phyloP scores from a whole-genome alignment of 495 filamentous ascomycete species.

The Penicillium bovifimosum region DNA sequence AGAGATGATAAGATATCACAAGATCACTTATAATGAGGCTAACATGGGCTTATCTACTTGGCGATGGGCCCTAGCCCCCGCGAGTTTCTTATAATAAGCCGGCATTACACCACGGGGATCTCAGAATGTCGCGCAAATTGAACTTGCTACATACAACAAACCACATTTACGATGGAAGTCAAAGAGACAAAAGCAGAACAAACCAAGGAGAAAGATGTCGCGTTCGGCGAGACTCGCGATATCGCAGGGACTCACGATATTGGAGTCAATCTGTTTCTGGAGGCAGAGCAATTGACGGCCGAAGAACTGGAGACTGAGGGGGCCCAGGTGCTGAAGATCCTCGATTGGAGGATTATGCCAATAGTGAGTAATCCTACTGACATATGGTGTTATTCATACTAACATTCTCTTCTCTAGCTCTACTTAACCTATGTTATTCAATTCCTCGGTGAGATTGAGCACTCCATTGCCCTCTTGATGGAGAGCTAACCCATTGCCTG shows the following conservation, averaged over 20 bases:
- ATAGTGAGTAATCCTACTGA: conserved; percentile 19
- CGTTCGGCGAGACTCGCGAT: conserved; percentile 20
- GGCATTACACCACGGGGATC: background rate
- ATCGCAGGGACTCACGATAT: conserved; percentile 30
- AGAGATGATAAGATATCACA: background rate
- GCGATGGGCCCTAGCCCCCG: conserved; percentile 8
- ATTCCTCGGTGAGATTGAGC: conserved; percentile 20
- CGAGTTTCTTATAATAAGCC: background rate
- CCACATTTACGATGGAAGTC: background rate
- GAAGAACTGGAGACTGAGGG: conserved; percentile 32
- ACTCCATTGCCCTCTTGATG: background rate
- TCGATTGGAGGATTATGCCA: conserved; percentile 34
- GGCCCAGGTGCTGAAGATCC: conserved; percentile 25
- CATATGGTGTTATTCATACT: background rate
- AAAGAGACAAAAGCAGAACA: conserved; percentile 21
- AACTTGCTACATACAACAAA: background rate
- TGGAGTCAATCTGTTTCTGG: conserved; percentile 28
- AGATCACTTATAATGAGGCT: background rate
- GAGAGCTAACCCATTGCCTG: background rate
- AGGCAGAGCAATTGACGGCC: conserved; percentile 27
- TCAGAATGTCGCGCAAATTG: background rate
- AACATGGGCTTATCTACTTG: conserved; percentile 23
- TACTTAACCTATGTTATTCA: conserved; percentile 37
- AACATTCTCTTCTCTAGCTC: no score
- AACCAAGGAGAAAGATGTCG: conserved; percentile 22